A percentile compares a stretch with the other conserved stretches of the same genome.
These are phyloP conservation scores for Halenospora varia DNA, from an alignment of 495 filamentous ascomycete species.

Conservation along the genomic window DNA sequence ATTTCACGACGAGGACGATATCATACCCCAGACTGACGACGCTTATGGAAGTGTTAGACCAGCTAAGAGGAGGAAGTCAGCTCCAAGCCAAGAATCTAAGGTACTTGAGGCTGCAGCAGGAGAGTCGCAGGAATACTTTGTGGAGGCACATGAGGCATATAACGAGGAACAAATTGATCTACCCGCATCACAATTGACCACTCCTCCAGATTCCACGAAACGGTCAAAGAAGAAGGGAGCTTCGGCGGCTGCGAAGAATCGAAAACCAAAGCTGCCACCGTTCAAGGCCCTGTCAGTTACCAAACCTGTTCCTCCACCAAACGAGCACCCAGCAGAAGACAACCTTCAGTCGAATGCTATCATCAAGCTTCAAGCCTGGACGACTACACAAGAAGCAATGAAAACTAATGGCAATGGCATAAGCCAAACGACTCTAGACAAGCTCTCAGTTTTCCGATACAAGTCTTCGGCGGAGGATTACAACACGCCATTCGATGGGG, in stretches of 20 bases:
- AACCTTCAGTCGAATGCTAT: background rate
- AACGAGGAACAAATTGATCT: conserved; percentile 1
- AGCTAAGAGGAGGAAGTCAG: background rate
- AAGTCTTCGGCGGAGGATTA: no score
- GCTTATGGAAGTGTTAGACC: background rate
- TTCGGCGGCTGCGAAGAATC: background rate
- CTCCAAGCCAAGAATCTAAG: no score
- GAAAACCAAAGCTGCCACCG: background rate
- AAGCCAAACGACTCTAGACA: conserved; percentile 17
- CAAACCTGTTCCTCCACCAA: background rate
- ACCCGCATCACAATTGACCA: no score
- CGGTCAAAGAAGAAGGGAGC: background rate
- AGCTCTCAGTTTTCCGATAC: conserved; percentile 18
- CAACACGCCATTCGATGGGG: no score
- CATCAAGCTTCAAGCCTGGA: conserved; percentile 6
- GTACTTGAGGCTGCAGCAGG: no score
- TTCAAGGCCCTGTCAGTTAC: conserved; percentile 14
- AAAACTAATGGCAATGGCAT: conserved; percentile 8
- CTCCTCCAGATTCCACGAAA: no score
- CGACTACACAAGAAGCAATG: conserved; percentile 13
- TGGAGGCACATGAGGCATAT: background rate
- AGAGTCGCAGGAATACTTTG: no score
- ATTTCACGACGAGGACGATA: background rate
- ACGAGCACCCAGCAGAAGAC: background rate
- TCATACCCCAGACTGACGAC: background rate